Conservation (phyloP, 2,329 filamentous ascomycete genomes). For the Aspergillus floridensis region DNA sequence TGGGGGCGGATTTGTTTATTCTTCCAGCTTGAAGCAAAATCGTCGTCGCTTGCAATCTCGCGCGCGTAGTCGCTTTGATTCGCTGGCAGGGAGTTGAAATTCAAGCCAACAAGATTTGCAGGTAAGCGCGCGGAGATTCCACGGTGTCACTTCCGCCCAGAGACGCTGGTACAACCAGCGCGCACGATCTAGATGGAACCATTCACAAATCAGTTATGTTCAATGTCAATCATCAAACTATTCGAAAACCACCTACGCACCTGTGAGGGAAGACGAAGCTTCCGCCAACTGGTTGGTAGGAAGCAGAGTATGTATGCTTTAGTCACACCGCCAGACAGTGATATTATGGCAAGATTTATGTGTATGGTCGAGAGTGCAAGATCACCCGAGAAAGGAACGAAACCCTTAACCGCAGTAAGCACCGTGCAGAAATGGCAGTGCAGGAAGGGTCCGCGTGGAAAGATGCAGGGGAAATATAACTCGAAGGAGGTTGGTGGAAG, state of each 20-base stretch:
- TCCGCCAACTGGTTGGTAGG: neutral
- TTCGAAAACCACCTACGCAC: neutral
- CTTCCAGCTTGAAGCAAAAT: neutral
- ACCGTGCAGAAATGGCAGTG: neutral
- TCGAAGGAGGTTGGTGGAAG: neutral
- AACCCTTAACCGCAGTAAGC: neutral
- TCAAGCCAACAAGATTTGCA: constrained; percentile 10
- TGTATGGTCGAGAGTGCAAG: neutral
- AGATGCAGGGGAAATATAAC: neutral
- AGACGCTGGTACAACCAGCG: constrained; percentile 13
- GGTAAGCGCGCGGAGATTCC: constrained; percentile 17
- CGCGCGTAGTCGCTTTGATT: neutral
- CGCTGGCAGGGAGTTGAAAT: constrained; percentile 13
- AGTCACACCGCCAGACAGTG: neutral
- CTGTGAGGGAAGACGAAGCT: neutral
- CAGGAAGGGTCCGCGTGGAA: neutral
- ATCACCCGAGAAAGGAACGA: neutral
- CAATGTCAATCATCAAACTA: neutral
- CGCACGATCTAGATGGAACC: constrained; percentile 13
- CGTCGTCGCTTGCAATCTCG: neutral
- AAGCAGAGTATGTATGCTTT: neutral
- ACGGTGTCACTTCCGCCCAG: constrained; percentile 15
- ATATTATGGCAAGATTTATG: neutral
- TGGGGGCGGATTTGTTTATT: neutral
- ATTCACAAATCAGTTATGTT: constrained; percentile 3